Base-by-base conservation (phyloP, 108 stramenopile genomes). In the Nitzschia sp. region DNA sequence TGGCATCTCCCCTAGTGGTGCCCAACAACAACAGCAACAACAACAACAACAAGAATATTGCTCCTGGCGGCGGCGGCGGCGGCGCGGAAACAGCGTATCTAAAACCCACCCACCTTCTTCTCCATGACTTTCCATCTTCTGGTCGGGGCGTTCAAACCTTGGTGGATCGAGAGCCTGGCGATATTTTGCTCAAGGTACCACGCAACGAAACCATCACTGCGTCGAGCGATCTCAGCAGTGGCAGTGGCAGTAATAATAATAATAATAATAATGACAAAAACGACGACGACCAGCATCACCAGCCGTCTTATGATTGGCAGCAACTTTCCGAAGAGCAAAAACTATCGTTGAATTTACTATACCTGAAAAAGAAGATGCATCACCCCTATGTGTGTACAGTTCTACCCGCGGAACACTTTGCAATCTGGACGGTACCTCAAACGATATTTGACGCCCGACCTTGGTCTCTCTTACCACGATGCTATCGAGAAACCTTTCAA, bases 401-500 rank as follows among this genome's bases (percentile, higher is more conserved):
- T 3, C 32, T 75, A n/a, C 66, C 73, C 8, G 31, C 19, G 36
- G n/a, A 53, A 25, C 66, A 68, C 30, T 19, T 30, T 22, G 31
- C 57, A 4, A 41, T 67, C 9, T 75, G 73, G 73, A 68, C 58
- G 22, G 3, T 75, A 28, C 60, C 73, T 11, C 17, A 17, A 1
- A 35, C 50, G 15, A 5, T 52, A 26, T 74, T 66, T 58, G 32
- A 13, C 22, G 9, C 19, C 0, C 22, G 22, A n/a, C 2, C 25
- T 0, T 26, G 31, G 16, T 34, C 25, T 19, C n/a, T 19, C 29
- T n/a, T 72, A 28, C 73, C 73, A 0, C 22, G 73, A 9, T 75
- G 73, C 34, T 75, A 75, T 44, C 48, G 31, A 25, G 73, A 75
- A 45, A 62, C 52, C 27, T 62, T 75, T 60, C 58, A 36, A 13